These are phyloP conservation scores for Gymnopilus junonius DNA, from an alignment of 768 basidiomycete genomes.

Conservation along the genomic window DNA sequence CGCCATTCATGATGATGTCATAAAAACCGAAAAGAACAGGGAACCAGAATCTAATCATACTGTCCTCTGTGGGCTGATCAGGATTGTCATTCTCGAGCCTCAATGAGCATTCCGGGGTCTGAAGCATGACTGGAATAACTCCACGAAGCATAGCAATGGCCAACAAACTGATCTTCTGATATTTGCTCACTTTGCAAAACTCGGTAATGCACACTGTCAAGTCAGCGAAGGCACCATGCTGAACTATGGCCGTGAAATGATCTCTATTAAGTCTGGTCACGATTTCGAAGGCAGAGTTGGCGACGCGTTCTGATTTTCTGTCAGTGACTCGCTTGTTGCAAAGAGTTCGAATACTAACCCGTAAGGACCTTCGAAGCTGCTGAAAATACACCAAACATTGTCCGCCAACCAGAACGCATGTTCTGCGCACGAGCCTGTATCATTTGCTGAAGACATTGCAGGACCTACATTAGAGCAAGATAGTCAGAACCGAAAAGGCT, in stretches of 20 bases:
- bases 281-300: conserved; percentile 93
- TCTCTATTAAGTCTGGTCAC: conserved; percentile 90
- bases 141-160: conserved; percentile 97
- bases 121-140: conserved; percentile 90
- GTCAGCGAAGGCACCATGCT: conserved; percentile 94
- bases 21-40: conserved; percentile 97
- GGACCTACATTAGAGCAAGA: conserved; percentile 54
- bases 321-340: neutral
- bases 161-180: conserved; percentile 95
- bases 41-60: conserved; percentile 97
- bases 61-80: conserved; percentile 64
- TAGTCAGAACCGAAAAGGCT: neutral
- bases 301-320: conserved; percentile 75
- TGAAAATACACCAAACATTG: conserved; percentile 98
- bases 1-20: conserved; percentile 99
- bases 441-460: conserved; percentile 99
- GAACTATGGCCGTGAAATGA: conserved; percentile 90
- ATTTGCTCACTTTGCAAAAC: conserved; percentile 99
- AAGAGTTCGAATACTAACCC: conserved; percentile 47
- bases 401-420: conserved; percentile 97
- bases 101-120: conserved; percentile 68
- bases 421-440: conserved; percentile 94
- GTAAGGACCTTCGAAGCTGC: conserved; percentile 93
- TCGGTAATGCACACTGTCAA: conserved; percentile 97
- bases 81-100: conserved; percentile 26